Base-by-base conservation (phyloP, 208 protist species). In the Wallacemonas sp. region DNA sequence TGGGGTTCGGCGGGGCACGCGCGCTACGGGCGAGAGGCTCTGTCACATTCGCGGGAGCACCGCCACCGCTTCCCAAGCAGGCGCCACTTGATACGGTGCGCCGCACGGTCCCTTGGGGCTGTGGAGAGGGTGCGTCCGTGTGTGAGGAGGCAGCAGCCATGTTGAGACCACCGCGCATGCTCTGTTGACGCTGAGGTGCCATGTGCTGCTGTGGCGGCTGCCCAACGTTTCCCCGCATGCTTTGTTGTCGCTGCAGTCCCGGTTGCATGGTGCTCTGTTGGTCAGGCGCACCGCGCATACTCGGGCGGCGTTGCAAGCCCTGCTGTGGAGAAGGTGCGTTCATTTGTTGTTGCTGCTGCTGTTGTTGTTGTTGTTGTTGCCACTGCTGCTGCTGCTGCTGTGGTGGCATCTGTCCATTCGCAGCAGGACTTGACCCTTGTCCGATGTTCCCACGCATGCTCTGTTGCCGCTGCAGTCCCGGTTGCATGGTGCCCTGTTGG, bases 21-120 rank as follows among this genome's bases (percentile, higher is more conserved):
- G 52, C 52, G 38, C 52, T 58, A 8, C 52, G 52, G 17, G 52
- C 26, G 32, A 58, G 52, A n/a, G 4, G 14, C 11, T 58, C 52
- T 4, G 52, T 8, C 16, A 4, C 23, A 19, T 24, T 24, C 12
- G 52, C 11, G 2, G 14, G 30, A 14, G 52, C 8, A 19, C 24
- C 38, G 30, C 3, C 12, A 19, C 52, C 21, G 9, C 19, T n/a
- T 5, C 52, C 52, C 6, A 58, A 29, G 17, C 9, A n/a, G 9
- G 52, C 52, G 14, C 52, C 52, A 29, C 52, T 58, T 3, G 52
- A 58, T 24, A 41, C 30, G 4, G 52, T 39, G 32, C 52, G 52
- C 16, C 52, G 52, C 26, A 58, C 23, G 26, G 16, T 24, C 6
- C 14, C 52, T 4, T 11, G 14, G 11, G 34, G n/a, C 23, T 33